Evolutionary conservation across 257 asterid genomes (phyloP).

Genomic region (Fraxinus quadrangulata): DNA sequence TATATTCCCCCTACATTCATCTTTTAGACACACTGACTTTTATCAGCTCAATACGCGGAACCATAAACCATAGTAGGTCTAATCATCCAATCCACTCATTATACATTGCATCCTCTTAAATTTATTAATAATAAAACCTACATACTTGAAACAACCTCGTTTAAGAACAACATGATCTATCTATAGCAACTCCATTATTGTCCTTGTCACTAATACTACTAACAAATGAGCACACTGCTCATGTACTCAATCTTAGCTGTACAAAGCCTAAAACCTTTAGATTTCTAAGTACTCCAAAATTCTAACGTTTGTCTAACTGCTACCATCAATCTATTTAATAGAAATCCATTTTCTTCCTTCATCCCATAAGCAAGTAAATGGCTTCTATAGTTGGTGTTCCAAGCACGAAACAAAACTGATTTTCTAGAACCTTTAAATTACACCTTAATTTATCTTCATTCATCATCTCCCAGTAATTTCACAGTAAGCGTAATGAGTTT

Average conservation of each 20-base stretch:
- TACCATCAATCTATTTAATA: neutral
- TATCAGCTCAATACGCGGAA: neutral
- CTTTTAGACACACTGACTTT: neutral
- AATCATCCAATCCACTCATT: neutral
- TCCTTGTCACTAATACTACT: neutral
- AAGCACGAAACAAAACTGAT: neutral
- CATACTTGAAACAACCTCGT: neutral
- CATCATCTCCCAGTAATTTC: neutral
- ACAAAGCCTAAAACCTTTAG: neutral
- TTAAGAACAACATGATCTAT: neutral
- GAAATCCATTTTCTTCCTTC: neutral
- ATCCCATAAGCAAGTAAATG: neutral
- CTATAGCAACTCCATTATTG: neutral
- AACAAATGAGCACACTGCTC: neutral
- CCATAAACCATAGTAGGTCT: neutral
- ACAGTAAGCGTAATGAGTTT: neutral
- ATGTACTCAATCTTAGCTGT: neutral
- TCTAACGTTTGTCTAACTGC: neutral
- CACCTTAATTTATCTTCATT: neutral
- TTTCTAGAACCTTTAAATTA: neutral
- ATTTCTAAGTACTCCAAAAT: neutral
- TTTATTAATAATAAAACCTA: neutral
- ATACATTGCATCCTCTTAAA: neutral
- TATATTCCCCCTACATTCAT: neutral
- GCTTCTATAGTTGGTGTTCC: neutral